A percentile compares a stretch with the other conserved stretches of the same genome.
Conservation (phyloP, 2,329 filamentous ascomycete genomes). For the Aspergillus aculeatus region DNA sequence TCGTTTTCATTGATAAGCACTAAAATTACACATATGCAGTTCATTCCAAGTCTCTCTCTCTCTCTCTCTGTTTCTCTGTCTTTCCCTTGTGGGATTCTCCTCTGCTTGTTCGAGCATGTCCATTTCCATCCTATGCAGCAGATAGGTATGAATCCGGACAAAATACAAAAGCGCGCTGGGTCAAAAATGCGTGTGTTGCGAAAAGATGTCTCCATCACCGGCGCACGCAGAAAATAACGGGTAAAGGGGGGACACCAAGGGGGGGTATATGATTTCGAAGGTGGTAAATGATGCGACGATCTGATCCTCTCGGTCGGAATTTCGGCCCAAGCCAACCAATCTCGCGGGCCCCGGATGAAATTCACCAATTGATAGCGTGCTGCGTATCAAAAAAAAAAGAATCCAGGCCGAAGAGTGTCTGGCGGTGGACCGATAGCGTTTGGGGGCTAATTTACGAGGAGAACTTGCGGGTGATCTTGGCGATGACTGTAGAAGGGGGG, state of each 20-base stretch:
- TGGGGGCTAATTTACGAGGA: slow-evolving; percentile 47
- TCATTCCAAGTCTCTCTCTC: neutral
- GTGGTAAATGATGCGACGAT: slow-evolving; percentile 13
- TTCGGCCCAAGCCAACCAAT: neutral
- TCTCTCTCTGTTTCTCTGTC: neutral
- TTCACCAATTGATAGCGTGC: too few species aligned
- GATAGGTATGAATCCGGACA: slow-evolving; percentile 23
- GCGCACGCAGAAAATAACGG: slow-evolving; percentile 16
- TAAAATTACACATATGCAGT: slow-evolving; percentile 8
- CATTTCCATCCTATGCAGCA: slow-evolving; percentile 30
- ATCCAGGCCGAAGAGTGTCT: neutral
- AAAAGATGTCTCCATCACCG: slow-evolving; percentile 9
- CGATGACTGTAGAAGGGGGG: slow-evolving; percentile 66
- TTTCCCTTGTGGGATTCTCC: neutral
- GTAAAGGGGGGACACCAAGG: slow-evolving; percentile 11
- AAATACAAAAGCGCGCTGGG: neutral
- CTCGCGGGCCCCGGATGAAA: neutral
- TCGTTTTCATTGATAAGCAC: slow-evolving; percentile 7
- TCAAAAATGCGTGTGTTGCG: neutral
- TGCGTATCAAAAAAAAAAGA: too few species aligned
- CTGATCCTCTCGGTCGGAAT: neutral
- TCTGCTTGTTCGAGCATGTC: slow-evolving; percentile 4
- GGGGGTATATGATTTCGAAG: slow-evolving; percentile 26
- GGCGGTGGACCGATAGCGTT: neutral
- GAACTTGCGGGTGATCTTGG: slow-evolving; percentile 91